These are phyloP conservation scores for Naganishia vaughanmartiniae DNA, from an alignment of 768 basidiomycete species.

Conservation along the genomic window DNA sequence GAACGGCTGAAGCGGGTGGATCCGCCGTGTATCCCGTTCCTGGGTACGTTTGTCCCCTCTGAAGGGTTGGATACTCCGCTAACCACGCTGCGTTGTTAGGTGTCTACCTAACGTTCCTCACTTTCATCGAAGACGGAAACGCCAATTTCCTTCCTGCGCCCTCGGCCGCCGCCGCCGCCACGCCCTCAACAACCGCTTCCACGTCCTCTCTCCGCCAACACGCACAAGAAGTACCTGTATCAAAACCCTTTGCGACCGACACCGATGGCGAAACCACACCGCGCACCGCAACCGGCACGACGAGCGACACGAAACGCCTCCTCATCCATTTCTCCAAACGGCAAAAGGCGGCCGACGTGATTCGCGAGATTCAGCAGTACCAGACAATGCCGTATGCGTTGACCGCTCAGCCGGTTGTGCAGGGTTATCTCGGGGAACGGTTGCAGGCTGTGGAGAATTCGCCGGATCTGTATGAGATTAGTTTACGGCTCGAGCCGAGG, in stretches of 20 bases:
- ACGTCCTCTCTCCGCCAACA: conserved; percentile 27
- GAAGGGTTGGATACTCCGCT: not conserved
- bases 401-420: conserved; percentile 64
- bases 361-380: conserved; percentile 94
- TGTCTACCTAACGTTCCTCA: conserved; percentile 89
- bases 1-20: conserved; percentile 74
- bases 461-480: conserved; percentile 65
- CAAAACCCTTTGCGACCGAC: not conserved
- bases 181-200: conserved; percentile 36
- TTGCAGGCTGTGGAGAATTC: conserved; percentile 62
- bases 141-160: conserved; percentile 64
- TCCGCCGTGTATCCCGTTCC: conserved; percentile 94
- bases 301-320: conserved; percentile 27
- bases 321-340: conserved; percentile 95
- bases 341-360: conserved; percentile 91
- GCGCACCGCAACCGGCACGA: no score
- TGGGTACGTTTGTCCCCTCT: conserved; percentile 61
- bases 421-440: conserved; percentile 73
- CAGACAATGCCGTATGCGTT: conserved; percentile 89
- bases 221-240: not conserved
- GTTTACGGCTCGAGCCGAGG: conserved; percentile 82
- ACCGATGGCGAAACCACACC: not conserved
- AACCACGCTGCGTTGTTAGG: conserved; percentile 57
- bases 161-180: conserved; percentile 10
- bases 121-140: conserved; percentile 97